phyloP scores from a whole-genome alignment of 2,329 filamentous ascomycete genomes.

The Hypoxylon sp. region DNA sequence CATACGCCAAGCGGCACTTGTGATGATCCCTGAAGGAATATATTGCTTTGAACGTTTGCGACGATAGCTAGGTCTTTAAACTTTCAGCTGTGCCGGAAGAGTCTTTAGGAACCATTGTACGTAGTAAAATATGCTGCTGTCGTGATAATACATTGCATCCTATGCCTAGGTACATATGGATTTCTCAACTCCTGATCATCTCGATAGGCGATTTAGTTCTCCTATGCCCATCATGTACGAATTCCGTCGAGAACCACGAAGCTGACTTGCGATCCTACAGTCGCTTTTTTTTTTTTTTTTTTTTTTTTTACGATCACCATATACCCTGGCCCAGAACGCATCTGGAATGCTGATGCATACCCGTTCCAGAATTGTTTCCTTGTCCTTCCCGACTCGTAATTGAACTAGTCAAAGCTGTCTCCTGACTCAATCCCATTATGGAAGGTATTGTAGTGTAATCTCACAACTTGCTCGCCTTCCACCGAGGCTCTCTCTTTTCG shows the following conservation, averaged over 20 bases:
- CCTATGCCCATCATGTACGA: background rate
- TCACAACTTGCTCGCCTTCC: slow-evolving; percentile 52
- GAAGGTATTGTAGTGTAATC: background rate
- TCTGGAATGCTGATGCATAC: background rate
- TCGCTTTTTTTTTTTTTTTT: too few species aligned
- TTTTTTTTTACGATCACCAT: slow-evolving; percentile 1
- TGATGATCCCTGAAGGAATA: slow-evolving; percentile 20
- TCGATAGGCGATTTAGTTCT: background rate
- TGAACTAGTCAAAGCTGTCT: background rate
- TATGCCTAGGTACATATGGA: background rate
- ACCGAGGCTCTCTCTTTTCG: slow-evolving; percentile 52
- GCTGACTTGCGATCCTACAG: background rate
- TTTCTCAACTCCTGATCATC: background rate
- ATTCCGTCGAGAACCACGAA: slow-evolving; percentile 8
- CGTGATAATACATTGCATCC: background rate
- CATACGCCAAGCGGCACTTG: slow-evolving; percentile 41
- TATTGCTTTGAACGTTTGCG: slow-evolving; percentile 8
- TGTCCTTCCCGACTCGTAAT: slow-evolving; percentile 14
- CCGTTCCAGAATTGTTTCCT: background rate
- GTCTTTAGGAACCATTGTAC: background rate
- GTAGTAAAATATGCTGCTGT: background rate
- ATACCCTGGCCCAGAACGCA: background rate
- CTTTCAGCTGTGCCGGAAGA: background rate
- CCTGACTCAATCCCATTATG: slow-evolving; percentile 3
- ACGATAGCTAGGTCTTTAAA: background rate